These are phyloP conservation scores for Byssothecium circinans DNA, from an alignment of 2,329 filamentous ascomycete species.

Conservation along the genomic window DNA sequence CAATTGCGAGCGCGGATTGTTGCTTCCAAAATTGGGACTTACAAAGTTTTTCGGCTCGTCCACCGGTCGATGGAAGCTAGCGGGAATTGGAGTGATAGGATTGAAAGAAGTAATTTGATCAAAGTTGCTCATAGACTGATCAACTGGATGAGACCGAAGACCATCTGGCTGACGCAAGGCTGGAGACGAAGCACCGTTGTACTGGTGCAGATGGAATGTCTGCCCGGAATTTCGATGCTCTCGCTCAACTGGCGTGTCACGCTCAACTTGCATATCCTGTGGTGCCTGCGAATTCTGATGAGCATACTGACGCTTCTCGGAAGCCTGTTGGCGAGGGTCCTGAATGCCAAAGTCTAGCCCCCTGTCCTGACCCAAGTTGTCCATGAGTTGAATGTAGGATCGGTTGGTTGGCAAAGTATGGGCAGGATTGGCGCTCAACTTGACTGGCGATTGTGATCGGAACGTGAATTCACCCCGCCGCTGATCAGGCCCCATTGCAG, in stretches of 20 bases:
- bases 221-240: conserved; percentile 18
- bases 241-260: not conserved
- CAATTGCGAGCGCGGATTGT: conserved; percentile 15
- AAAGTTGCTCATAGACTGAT: conserved; percentile 8
- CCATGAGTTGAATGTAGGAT: conserved; percentile 38
- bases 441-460: conserved; percentile 20
- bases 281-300: not conserved
- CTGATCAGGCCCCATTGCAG: conserved; percentile 8
- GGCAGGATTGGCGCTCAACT: conserved; percentile 5
- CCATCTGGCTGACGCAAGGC: conserved; percentile 1
- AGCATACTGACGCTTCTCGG: too few relatives aligned
- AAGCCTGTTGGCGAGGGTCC: conserved; percentile 25
- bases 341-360: conserved; percentile 28
- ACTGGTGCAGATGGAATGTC: conserved; percentile 19
- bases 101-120: conserved; percentile 3
- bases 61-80: conserved; percentile 14
- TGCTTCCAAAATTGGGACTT: conserved; percentile 45
- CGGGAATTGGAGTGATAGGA: conserved; percentile 16
- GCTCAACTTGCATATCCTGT: not conserved
- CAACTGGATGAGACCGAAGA: conserved; percentile 6
- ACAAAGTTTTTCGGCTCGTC: conserved; percentile 34
- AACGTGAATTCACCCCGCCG: conserved; percentile 21
- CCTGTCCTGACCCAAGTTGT: conserved; percentile 25
- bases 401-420: conserved; percentile 21
- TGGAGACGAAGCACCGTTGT: too few relatives aligned